Evolutionary conservation across 495 filamentous ascomycete genomes (phyloP), one percentile per base, ranked within the genome.

Genomic region (Penicillium robsamsonii): DNA sequence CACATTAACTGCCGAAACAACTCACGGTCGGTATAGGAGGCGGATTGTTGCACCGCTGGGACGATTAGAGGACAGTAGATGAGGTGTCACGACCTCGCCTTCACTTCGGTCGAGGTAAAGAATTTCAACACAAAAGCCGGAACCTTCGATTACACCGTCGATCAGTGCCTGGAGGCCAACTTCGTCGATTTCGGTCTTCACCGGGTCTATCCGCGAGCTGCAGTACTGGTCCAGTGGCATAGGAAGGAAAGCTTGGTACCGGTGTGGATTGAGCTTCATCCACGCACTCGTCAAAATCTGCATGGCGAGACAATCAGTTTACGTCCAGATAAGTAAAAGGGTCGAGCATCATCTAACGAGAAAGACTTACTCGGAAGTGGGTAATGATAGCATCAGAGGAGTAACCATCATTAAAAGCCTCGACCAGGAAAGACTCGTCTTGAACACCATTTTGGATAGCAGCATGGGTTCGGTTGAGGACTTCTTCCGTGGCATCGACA

Each of bases 51-150:
- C 87, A 11, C 75, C 50, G 73, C 43, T 69, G 17, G 74, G 68
- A 50, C 75, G 75, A 40, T 79, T 80, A 30, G 81, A 75, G 46
- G 84, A 77, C 35, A 92, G 81, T 31, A 83, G 78, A 70, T 93
- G 88, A 30, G 82, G 81, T 68, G 92, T 96, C 58, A 92, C 90
- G 56, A 86, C 82, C 18, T 81, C 78, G 15, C 92, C 92, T 56
- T 84, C 77, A 61, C 90, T 96, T 53, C 94, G 84, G 71, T 98
- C 94, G 20, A 98, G 82, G 63, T 97, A 97, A 9, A 93, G 82
- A 42, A 97, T 85, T 64, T 97, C 90, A 10, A 97, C 82, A 10
- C 86, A 83, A 58, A 97, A 83, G 13, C 85, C 87, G 40, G 87
- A 87, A 7, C 53, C 66, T 29, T 89, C 87, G 48, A 97, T 83